Percentiles rank a stretch among this genome's conserved stretches.
These are phyloP conservation scores for Sophora flavescens DNA, from an alignment of 306 rosid species.

Conservation along the genomic window DNA sequence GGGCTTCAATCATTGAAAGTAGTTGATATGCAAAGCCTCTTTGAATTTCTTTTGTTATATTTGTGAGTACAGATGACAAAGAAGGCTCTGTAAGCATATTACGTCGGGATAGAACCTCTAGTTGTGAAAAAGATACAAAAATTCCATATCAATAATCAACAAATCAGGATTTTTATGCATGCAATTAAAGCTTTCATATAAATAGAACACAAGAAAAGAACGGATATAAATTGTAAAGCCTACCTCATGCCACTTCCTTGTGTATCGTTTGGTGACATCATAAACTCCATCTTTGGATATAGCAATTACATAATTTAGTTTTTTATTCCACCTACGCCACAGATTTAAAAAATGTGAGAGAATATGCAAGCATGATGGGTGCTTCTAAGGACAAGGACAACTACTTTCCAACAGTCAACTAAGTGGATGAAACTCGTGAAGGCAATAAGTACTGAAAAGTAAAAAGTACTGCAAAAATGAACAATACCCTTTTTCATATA, in stretches of 20 bases:
- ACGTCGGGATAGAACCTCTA: slow-evolving; percentile 84
- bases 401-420: slow-evolving; percentile 34
- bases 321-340: slow-evolving; percentile 80
- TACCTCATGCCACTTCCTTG: slow-evolving; percentile 96
- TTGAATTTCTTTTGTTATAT: slow-evolving; percentile 68
- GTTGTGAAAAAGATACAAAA: slow-evolving; percentile 31
- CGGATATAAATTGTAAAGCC: slow-evolving; percentile 26
- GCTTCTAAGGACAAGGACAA: slow-evolving; percentile 30
- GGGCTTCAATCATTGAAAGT: slow-evolving; percentile 69
- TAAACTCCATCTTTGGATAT: slow-evolving; percentile 77
- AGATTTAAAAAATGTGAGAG: slow-evolving; percentile 3
- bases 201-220: slow-evolving; percentile 1
- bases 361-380: slow-evolving; percentile 33
- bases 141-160: slow-evolving; percentile 20
- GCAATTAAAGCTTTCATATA: slow-evolving; percentile 5
- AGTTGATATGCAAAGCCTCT: slow-evolving; percentile 61
- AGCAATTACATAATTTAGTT: slow-evolving; percentile 79
- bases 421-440: slow-evolving; percentile 40
- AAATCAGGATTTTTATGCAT: slow-evolving; percentile 25
- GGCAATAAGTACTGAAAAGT: slow-evolving; percentile 13
- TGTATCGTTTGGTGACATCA: slow-evolving; percentile 95
- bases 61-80: slow-evolving; percentile 60
- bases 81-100: slow-evolving; percentile 64
- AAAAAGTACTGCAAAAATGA: slow-evolving; percentile 28
- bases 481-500: slow-evolving; percentile 92